Conservation (phyloP, 495 filamentous ascomycete species). For the Lepidopterella palustris region DNA sequence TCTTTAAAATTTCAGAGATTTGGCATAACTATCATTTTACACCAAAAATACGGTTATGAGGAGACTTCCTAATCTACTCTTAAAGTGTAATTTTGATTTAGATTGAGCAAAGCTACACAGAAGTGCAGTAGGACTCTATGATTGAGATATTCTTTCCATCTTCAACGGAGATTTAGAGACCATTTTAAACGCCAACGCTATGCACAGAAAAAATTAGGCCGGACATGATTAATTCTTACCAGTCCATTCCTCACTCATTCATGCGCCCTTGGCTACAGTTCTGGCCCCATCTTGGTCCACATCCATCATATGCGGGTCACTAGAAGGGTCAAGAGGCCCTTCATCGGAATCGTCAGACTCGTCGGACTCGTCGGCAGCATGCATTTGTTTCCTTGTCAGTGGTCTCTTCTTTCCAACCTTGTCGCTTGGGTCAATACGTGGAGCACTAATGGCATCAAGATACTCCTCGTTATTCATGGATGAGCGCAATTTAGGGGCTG, state of each 20-base stretch:
- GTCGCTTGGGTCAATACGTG: constrained; percentile 47
- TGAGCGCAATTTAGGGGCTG: constrained; percentile 46
- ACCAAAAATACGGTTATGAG: neutral
- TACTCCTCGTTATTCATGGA: constrained; percentile 52
- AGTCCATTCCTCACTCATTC: neutral
- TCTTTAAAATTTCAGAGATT: neutral
- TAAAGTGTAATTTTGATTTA: too few relatives aligned
- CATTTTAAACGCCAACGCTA: neutral
- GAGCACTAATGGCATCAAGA: constrained; percentile 59
- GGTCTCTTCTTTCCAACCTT: constrained; percentile 33
- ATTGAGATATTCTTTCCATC: neutral
- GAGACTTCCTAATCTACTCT: too few relatives aligned
- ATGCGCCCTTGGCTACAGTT: neutral
- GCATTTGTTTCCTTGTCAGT: constrained; percentile 9
- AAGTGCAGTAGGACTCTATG: too few relatives aligned
- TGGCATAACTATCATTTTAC: neutral
- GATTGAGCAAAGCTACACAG: too few relatives aligned
- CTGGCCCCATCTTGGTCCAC: neutral
- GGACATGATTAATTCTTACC: neutral
- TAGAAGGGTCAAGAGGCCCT: neutral
- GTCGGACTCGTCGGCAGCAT: constrained; percentile 12
- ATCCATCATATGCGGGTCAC: neutral
- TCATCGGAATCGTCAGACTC: constrained; percentile 4
- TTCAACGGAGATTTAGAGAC: neutral
- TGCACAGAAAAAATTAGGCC: neutral